Evolutionary conservation across 495 filamentous ascomycete genomes (phyloP), one percentile per base, ranked within the genome.

Genomic region (Penicillium taxi): DNA sequence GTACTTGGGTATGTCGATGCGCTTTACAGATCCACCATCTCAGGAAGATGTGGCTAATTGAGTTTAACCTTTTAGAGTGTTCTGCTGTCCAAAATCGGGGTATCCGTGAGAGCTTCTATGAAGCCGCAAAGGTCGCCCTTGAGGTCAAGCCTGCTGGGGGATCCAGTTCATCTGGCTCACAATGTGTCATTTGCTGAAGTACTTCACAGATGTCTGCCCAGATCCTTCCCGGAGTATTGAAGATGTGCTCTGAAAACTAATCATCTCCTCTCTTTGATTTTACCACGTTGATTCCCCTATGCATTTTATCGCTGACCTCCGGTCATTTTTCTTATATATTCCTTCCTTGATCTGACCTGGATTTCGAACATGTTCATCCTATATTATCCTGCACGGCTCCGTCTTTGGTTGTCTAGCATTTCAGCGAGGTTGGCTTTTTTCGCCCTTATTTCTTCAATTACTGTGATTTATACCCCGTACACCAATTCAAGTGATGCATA

Each of bases 91-190:
- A 87, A 56, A 98, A 98, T 63, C 74, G 91, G 24, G 91, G 91
- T 35, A 94, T 98, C 50, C 91, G 95, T 56, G 91, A 98, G 59
- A 93, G 91, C 22, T 98, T 98, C 56, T 96, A 93, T 28, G 91
- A 98, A 67, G 91, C 91, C 24, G 93, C 91, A 28, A 81, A 94
- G 51, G 91, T 96, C n/a, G 91, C 91, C 6, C 67, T 98, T 17
- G 82, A 82, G 15, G 91, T 96, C 26, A 94, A 88, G 63, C 62
- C 64, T 27, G 55, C 50, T 20, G 61, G 35, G 15, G 26, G 57
- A 8, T 51, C 48, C 5, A 72, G 73, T 37, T 35, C 43, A 5
- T 58, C 56, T 18, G 39, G 47, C 14, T 41, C 47, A 16, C 26
- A 40, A 22, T 67, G 63, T 43, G 43, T 63, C 21, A 67, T 67